phyloP scores from a whole-genome alignment of 345 rosid genomes.

The Pugionium dolabratum region DNA sequence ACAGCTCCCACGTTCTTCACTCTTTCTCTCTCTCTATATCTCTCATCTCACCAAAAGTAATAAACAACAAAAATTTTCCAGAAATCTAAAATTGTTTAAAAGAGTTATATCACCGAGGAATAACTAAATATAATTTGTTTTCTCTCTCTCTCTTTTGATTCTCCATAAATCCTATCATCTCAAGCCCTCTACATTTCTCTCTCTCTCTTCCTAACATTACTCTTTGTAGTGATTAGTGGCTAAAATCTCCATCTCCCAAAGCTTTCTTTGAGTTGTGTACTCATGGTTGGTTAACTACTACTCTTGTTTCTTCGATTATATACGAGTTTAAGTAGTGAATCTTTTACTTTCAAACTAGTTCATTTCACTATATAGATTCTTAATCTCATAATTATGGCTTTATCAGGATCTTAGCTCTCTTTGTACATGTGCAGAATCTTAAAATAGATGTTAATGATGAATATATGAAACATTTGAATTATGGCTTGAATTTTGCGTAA shows the following conservation, averaged over 20 bases:
- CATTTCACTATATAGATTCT: conserved; percentile 11
- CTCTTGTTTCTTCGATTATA: conserved; percentile 10
- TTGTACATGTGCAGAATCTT: not conserved
- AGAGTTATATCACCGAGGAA: conserved; percentile 51
- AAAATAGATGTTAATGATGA: not conserved
- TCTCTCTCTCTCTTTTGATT: conserved; percentile 50
- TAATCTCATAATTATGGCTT: not conserved
- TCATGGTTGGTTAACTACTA: conserved; percentile 54
- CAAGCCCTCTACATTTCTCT: conserved; percentile 28
- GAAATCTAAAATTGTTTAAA: conserved; percentile 30
- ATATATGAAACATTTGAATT: conserved; percentile 25
- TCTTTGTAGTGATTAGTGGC: conserved; percentile 36
- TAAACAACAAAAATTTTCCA: conserved; percentile 30
- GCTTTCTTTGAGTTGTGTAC: conserved; percentile 37
- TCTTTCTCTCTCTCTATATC: conserved; percentile 26
- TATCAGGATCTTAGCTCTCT: not conserved
- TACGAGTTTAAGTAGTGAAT: conserved; percentile 15
- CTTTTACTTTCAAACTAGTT: not conserved
- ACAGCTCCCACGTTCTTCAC: conserved; percentile 90
- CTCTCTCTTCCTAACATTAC: conserved; percentile 37
- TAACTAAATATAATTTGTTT: conserved; percentile 42
- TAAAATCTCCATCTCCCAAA: conserved; percentile 29
- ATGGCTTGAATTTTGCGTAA: not conserved
- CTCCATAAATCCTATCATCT: conserved; percentile 63
- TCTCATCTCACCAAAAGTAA: conserved; percentile 28